Conservation (phyloP, 257 asterid genomes). For the Eustoma russellianum region DNA sequence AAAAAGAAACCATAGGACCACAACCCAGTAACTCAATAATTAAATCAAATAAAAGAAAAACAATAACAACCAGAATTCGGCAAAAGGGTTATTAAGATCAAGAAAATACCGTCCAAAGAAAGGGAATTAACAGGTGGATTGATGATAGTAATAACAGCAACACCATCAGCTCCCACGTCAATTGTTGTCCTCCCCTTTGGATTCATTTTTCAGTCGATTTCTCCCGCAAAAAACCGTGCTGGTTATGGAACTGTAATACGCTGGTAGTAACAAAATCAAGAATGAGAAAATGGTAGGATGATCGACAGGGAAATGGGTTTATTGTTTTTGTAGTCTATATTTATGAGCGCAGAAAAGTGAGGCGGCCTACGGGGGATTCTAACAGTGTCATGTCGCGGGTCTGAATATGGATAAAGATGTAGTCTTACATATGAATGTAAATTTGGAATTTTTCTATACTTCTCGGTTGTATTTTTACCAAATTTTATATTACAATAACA, state of each 20-base stretch:
- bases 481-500: too few species aligned
- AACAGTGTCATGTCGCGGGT: too few species aligned
- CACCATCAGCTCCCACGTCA: constrained; percentile 93
- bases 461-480: background rate
- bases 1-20: background rate
- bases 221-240: too few species aligned
- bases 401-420: too few species aligned
- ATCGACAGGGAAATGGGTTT: too few species aligned
- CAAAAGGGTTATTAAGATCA: constrained; percentile 7
- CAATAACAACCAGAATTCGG: background rate
- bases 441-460: background rate
- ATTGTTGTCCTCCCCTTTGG: constrained; percentile 63
- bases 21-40: background rate
- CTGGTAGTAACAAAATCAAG: background rate
- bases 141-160: constrained; percentile 76
- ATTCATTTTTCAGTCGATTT: background rate
- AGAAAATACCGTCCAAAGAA: constrained; percentile 67
- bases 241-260: too few species aligned
- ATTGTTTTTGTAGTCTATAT: too few species aligned
- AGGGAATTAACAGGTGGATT: constrained; percentile 98
- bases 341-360: too few species aligned
- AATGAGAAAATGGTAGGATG: too few species aligned
- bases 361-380: too few species aligned
- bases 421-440: too few species aligned
- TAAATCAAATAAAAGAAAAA: background rate